Conservation (phyloP, 192 early-diverging fungal genomes). For the Martensiomyces pterosporus region DNA sequence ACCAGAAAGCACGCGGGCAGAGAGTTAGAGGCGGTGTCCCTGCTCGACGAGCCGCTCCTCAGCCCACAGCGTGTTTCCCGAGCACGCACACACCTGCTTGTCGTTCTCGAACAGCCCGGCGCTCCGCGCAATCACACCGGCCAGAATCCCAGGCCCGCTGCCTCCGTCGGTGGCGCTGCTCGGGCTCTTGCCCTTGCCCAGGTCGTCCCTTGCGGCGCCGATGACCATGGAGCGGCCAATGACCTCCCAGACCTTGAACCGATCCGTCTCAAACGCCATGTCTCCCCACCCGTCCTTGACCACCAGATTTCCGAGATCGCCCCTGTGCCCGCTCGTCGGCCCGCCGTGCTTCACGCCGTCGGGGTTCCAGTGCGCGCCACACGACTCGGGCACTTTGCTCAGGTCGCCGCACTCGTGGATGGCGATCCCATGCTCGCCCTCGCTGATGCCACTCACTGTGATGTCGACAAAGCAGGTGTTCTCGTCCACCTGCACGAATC, state of each 20-base stretch:
- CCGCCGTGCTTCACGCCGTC: constrained; percentile 20
- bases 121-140: constrained; percentile 82
- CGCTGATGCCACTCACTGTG: constrained; percentile 63
- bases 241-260: constrained; percentile 83
- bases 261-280: constrained; percentile 64
- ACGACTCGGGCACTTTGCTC: constrained; percentile 42
- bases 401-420: constrained; percentile 83
- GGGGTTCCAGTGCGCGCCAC: constrained; percentile 35
- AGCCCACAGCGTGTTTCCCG: constrained; percentile 84
- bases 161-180: constrained; percentile 48
- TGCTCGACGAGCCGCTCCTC: constrained; percentile 55
- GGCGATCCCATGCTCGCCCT: constrained; percentile 63
- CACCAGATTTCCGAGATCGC: constrained; percentile 64
- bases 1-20: too few species aligned
- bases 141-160: constrained; percentile 62
- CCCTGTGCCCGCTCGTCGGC: constrained; percentile 40
- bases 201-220: constrained; percentile 54
- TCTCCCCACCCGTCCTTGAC: constrained; percentile 73
- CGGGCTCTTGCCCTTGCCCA: constrained; percentile 29
- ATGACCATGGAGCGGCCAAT: constrained; percentile 85
- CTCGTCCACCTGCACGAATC: constrained; percentile 73
- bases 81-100: constrained; percentile 83
- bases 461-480: constrained; percentile 76
- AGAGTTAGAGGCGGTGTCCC: constrained; percentile 34
- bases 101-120: constrained; percentile 89